Evolutionary conservation across 1,284 basidiomycete species (phyloP).

Genomic region (Melampsora larici-populina): DNA sequence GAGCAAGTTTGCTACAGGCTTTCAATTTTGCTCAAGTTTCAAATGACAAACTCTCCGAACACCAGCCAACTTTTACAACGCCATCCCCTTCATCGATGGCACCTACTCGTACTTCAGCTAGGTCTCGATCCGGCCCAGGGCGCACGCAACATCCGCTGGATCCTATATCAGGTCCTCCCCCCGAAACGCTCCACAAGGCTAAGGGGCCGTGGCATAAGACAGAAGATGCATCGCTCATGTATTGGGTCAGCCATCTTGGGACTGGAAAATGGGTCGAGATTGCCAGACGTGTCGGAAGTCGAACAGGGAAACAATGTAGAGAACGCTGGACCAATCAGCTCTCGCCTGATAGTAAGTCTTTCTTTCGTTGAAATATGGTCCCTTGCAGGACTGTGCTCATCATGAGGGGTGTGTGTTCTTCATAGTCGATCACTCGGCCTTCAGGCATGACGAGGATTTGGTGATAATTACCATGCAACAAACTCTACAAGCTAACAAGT

Average conservation of each 20-base stretch:
- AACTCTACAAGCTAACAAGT: slow-evolving; percentile 35
- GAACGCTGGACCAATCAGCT: slow-evolving; percentile 44
- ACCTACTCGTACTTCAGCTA: no score
- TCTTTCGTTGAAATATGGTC: not conserved
- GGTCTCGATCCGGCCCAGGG: not conserved
- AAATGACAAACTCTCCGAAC: no score
- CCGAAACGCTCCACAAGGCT: slow-evolving; percentile 3
- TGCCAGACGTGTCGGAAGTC: slow-evolving; percentile 33
- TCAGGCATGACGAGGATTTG: slow-evolving; percentile 41
- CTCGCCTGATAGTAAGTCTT: slow-evolving; percentile 33
- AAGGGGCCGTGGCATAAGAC: slow-evolving; percentile 41
- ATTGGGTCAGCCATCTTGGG: slow-evolving; percentile 41
- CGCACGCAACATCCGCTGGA: slow-evolving; percentile 2
- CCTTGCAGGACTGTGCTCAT: not conserved
- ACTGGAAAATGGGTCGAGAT: slow-evolving; percentile 43
- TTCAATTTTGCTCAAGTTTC: no score
- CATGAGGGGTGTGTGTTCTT: not conserved
- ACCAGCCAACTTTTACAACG: no score
- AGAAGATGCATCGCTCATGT: slow-evolving; percentile 28
- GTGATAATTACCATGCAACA: slow-evolving; percentile 40
- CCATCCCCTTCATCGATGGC: no score
- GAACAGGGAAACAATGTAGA: slow-evolving; percentile 41
- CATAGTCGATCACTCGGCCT: slow-evolving; percentile 38
- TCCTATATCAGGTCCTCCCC: slow-evolving; percentile 32
- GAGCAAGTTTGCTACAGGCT: no score